These are phyloP conservation scores for Darksidea phi DNA, from an alignment of 495 filamentous ascomycete species.

Conservation along the genomic window DNA sequence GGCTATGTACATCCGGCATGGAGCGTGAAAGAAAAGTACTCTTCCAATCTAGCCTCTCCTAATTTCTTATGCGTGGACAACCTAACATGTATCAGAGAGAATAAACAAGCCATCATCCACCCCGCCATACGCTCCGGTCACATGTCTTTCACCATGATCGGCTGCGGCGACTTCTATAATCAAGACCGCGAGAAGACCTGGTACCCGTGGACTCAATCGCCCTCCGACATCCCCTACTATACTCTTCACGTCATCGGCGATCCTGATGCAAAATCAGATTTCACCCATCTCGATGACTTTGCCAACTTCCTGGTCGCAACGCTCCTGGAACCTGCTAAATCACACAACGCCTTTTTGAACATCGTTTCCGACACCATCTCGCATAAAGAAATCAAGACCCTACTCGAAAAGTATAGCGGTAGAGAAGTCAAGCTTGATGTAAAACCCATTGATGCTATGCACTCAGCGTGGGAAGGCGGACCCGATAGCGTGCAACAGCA, in stretches of 20 bases:
- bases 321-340: not conserved
- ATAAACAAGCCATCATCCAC: not conserved
- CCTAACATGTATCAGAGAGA: not conserved
- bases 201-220: not conserved
- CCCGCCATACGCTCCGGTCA: not conserved
- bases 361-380: not conserved
- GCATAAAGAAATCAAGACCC: not conserved
- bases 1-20: conserved; percentile 4
- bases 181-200: not conserved
- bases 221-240: not conserved
- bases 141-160: not conserved
- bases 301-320: not conserved
- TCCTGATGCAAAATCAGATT: not conserved
- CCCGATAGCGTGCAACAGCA: not conserved
- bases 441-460: not conserved
- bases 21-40: not conserved
- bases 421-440: not conserved
- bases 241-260: not conserved
- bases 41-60: not conserved
- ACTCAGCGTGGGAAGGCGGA: not conserved
- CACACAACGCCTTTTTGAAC: not conserved
- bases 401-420: not conserved
- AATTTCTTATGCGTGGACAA: not conserved
- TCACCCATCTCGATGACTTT: not conserved
- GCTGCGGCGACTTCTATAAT: not conserved